Base-by-base conservation (phyloP, 352 stramenopile genomes). In the Phytophthora capsici region DNA sequence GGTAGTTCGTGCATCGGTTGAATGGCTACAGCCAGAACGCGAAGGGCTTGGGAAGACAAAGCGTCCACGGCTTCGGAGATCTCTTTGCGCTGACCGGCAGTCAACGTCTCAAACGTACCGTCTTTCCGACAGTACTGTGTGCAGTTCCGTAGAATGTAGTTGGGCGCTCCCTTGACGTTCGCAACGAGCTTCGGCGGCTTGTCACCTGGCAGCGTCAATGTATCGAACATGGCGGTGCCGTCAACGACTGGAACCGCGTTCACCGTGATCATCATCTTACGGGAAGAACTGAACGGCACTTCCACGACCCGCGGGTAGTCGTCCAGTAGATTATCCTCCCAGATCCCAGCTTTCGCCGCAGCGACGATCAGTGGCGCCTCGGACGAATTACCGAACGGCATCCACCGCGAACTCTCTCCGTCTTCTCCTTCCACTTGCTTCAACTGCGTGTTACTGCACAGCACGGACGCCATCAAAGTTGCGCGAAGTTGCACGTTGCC, bases 261-360 rank as follows among this genome's bases (percentile, higher is more conserved):
- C n/a, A 92, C 76, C 3, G 84, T 92, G 38, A 92, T 72, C 97
- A 99, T 99, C 71, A 79, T 91, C 74, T 99, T 99, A 22, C 90
- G 83, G 7, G 97, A 93, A 13, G 93, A 98, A 22, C 77, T 97
- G 79, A 99, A 99, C 0, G 96, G 91, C 41, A 98, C 87, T 81
- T 98, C 94, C 12, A 86, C 82, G 0, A 93, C 32, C 9, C 96
- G 84, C 19, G 82, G 86, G 77, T 82, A 93, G 67, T 83, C 77
- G n/a, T 51, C 53, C 2, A 72, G 16, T 12, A 86, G 65, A 25
- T 74, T 72, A 37, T 89, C 79, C 52, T 88, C 79, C 71, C 75
- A 84, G 32, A 90, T 82, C 0, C 76, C 81, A 34, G 82, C 77
- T 63, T 93, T 93, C 5, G 84, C 84, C 1, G 89, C 87, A 2